Evolutionary conservation across 257 asterid species (phyloP).

Genomic region (Dorcoceras hygrometricum): DNA sequence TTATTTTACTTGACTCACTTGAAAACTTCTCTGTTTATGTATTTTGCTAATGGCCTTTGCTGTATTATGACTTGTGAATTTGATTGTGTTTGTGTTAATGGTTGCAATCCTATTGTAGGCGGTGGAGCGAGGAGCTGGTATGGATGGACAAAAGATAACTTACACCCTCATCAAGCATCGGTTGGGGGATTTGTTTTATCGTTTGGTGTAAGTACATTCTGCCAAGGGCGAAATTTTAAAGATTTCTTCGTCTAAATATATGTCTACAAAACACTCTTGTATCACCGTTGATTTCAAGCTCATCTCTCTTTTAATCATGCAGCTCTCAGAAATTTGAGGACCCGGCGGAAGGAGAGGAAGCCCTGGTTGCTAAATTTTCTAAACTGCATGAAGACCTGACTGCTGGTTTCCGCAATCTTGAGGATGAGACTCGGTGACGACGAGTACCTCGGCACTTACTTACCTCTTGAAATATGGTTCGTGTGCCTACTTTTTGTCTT

Average conservation of each 20-base stretch:
- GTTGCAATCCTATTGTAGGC: slow-evolving; percentile 50
- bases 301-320: slow-evolving; percentile 20
- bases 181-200: slow-evolving; percentile 86
- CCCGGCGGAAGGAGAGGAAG: slow-evolving; percentile 96
- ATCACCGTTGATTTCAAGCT: not conserved
- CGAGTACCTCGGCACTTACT: not conserved
- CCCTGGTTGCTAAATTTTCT: slow-evolving; percentile 64
- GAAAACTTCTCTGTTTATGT: too few species aligned
- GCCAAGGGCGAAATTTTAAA: slow-evolving; percentile 5
- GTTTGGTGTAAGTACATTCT: slow-evolving; percentile 77
- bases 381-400: slow-evolving; percentile 83
- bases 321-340: slow-evolving; percentile 99
- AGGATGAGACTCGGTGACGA: slow-evolving; percentile 80
- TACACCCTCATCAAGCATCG: slow-evolving; percentile 92
- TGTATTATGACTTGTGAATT: not conserved
- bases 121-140: slow-evolving; percentile 96
- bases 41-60: too few species aligned
- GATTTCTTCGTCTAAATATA: not conserved
- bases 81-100: not conserved
- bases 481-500: slow-evolving; percentile 11
- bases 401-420: slow-evolving; percentile 98
- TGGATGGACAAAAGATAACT: slow-evolving; percentile 95
- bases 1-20: too few species aligned
- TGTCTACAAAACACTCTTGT: not conserved
- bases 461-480: slow-evolving; percentile 14